Conservation (phyloP, 305 asterid species). For the Rubia occidens region DNA sequence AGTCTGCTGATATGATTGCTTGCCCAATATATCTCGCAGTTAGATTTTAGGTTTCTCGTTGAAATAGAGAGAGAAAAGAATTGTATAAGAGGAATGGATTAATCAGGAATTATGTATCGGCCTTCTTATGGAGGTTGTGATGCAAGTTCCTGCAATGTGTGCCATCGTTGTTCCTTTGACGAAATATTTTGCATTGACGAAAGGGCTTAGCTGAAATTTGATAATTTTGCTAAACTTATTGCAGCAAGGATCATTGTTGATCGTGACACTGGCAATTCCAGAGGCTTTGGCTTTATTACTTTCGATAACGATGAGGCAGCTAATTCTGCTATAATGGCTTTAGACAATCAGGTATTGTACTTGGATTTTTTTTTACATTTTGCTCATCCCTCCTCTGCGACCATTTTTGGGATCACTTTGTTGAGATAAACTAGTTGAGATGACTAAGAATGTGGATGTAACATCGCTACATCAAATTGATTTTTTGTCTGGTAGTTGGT, state of each 20-base stretch:
- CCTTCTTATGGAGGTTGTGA: background rate
- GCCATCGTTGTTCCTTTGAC: no score
- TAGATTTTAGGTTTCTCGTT: background rate
- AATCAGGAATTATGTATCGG: background rate
- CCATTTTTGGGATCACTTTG: background rate
- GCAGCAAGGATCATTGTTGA: conserved; percentile 65
- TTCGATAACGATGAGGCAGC: conserved; percentile 54
- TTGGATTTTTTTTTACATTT: background rate
- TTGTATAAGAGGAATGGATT: background rate
- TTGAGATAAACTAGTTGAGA: background rate
- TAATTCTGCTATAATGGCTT: conserved; percentile 76
- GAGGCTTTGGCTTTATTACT: conserved; percentile 86
- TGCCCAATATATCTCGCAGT: background rate
- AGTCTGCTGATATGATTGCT: background rate
- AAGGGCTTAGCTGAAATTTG: background rate
- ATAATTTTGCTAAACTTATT: conserved; percentile 6
- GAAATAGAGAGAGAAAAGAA: background rate
- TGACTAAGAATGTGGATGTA: background rate
- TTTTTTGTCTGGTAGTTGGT: background rate
- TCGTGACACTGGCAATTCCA: conserved; percentile 71
- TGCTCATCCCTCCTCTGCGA: background rate
- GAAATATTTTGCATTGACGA: background rate
- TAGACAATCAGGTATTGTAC: conserved; percentile 55
- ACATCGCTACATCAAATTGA: background rate
- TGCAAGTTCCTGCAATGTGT: background rate